Evolutionary conservation across 441 rosid species (phyloP).

Genomic region (Brassica balearica): DNA sequence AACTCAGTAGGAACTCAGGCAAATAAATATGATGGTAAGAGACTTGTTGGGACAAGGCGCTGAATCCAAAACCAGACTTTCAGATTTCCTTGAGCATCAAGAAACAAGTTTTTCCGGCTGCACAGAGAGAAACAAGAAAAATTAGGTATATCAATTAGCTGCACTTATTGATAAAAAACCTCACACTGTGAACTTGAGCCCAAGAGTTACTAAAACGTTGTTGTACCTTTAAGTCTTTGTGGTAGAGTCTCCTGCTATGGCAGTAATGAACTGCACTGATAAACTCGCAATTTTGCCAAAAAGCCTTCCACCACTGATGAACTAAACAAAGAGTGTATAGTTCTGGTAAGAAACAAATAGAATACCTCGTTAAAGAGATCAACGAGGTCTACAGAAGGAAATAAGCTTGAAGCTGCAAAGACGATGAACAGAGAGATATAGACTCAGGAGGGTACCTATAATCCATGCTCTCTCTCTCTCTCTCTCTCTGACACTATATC

Average conservation of each 20-base stretch:
- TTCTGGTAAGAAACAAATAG: too few species aligned
- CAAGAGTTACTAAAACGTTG: background rate
- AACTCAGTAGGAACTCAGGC: constrained; percentile 13
- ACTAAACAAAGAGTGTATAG: constrained; percentile 40
- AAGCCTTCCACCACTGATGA: constrained; percentile 81
- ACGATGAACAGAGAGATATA: too few species aligned
- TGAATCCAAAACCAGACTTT: constrained; percentile 93
- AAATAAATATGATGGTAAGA: constrained; percentile 1
- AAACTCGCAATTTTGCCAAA: constrained; percentile 89
- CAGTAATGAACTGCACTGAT: constrained; percentile 92
- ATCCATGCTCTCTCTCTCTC: too few species aligned
- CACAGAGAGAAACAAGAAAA: too few species aligned
- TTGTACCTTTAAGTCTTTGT: constrained; percentile 79
- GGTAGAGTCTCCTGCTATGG: constrained; percentile 82
- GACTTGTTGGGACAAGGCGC: constrained; percentile 74
- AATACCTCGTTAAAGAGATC: too few species aligned
- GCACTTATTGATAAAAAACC: background rate
- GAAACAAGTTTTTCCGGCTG: constrained; percentile 31
- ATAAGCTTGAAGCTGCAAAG: too few species aligned
- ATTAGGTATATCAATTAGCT: too few species aligned
- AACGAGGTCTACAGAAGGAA: too few species aligned
- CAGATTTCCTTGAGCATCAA: constrained; percentile 81
- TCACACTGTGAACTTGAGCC: background rate
- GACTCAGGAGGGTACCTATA: too few species aligned
- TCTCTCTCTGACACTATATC: too few species aligned